Evolutionary conservation across 176 grass and related monocot genomes (phyloP), one percentile per base, ranked within the genome.

Genomic region (Bromus sterilis): DNA sequence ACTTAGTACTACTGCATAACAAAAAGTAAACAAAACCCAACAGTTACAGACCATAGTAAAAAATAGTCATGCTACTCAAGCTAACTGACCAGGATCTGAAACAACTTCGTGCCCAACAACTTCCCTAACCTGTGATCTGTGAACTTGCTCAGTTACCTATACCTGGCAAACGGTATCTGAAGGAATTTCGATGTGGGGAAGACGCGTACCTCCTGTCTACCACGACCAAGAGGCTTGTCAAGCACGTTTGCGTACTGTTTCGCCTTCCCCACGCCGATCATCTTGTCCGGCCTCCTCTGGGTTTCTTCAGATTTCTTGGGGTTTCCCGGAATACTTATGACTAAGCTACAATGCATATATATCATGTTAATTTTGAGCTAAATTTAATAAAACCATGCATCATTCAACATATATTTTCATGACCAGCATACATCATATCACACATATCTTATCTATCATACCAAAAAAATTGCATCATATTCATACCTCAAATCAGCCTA

Each of bases 211-310:
- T 98, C 95, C 80, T 98, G 93, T 68, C 73, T 86, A 65, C 92
- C 96, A 9, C 90, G 88, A 82, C 92, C 91, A 62, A 98, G 93
- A 76, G 93, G 90, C 85, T 95, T 98, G 61, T 98, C 93, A 6
- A 98, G 93, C 21, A 98, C 93, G 53, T 91, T 95, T 9, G 90
- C 87, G 24, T 98, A 98, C 84, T 98, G 93, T 91, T 98, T 98
- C 60, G 87, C 80, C 86, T 98, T 98, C 28, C 96, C 96, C 4
- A 93, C 96, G 18, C 93, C 91, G 63, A 98, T 98, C 96, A 98
- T 98, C 74, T 80, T 88, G 81, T 30, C 65, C 74, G 39, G 51
- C 28, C 41, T 67, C 75, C 68, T 13, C 49, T 20, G 32, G 35
- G 43, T 30, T 18, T 65, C 71, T 48, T 39, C n/a, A n/a, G n/a